Evolutionary conservation across 2,329 filamentous ascomycete species (phyloP).

Genomic region (Aspergillus quadrilineatus): DNA sequence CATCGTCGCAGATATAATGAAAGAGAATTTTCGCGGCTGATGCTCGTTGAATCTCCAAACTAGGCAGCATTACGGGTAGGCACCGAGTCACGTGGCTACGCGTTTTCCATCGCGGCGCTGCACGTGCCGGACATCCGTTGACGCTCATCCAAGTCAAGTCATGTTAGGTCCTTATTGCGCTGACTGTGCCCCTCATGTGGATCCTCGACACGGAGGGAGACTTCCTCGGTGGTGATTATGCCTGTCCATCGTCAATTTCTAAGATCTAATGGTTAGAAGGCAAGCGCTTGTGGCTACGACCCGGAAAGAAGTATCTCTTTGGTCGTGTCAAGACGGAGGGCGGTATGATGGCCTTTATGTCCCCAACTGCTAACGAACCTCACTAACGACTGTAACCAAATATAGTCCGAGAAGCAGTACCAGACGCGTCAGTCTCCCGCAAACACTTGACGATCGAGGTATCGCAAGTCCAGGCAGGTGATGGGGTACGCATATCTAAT

Average conservation of each 20-base stretch:
- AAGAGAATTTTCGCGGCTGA: neutral
- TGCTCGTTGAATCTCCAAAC: slow-evolving; percentile 18
- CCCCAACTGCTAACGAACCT: neutral
- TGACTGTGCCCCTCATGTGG: slow-evolving; percentile 55
- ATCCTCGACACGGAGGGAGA: slow-evolving; percentile 56
- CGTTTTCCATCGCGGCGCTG: slow-evolving; percentile 25
- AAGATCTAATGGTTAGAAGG: slow-evolving; percentile 44
- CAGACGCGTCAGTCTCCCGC: slow-evolving; percentile 79
- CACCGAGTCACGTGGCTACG: slow-evolving; percentile 39
- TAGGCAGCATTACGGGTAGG: slow-evolving; percentile 25
- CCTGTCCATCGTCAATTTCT: slow-evolving; percentile 41
- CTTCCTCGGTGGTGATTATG: slow-evolving; percentile 47
- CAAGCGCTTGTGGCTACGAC: slow-evolving; percentile 78
- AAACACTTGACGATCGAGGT: slow-evolving; percentile 82
- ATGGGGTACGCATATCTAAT: slow-evolving; percentile 56
- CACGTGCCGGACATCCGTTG: slow-evolving; percentile 5
- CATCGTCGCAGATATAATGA: slow-evolving; percentile 13
- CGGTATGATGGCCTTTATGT: slow-evolving; percentile 41
- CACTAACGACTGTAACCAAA: neutral
- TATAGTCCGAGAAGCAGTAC: slow-evolving; percentile 67
- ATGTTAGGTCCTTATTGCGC: neutral
- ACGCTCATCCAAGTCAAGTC: slow-evolving; percentile 3
- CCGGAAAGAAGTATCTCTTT: slow-evolving; percentile 81
- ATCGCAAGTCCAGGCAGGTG: slow-evolving; percentile 61
- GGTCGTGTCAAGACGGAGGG: slow-evolving; percentile 70